Evolutionary conservation across 1,284 basidiomycete genomes (phyloP).

Genomic region (Moesziomyces antarcticus): DNA sequence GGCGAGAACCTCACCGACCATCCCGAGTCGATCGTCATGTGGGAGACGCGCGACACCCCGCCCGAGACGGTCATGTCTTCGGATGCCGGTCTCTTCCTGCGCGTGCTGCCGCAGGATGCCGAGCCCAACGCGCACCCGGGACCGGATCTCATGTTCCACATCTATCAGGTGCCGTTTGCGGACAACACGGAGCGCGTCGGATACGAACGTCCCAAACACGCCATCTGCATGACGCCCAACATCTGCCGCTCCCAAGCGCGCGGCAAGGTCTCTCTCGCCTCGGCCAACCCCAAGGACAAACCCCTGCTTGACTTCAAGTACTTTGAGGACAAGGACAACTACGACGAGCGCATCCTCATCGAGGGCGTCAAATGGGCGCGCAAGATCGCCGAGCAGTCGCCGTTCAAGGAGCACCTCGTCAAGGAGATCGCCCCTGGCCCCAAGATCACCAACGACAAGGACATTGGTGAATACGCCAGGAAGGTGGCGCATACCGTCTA

Average conservation of each 20-base stretch:
- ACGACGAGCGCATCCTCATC: conserved; percentile 71
- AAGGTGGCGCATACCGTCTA: conserved; percentile 68
- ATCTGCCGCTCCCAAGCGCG: conserved; percentile 69
- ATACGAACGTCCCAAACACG: conserved; percentile 65
- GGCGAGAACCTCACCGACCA: conserved; percentile 73
- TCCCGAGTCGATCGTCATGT: conserved; percentile 67
- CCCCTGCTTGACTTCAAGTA: conserved; percentile 72
- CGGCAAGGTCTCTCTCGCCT: conserved; percentile 68
- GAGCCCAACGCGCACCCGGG: conserved; percentile 62
- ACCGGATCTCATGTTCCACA: conserved; percentile 68
- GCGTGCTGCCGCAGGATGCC: conserved; percentile 51
- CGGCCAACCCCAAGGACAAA: conserved; percentile 69
- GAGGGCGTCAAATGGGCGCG: conserved; percentile 73
- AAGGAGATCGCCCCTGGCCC: conserved; percentile 69
- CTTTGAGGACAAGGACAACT: conserved; percentile 70
- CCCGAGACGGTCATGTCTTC: conserved; percentile 68
- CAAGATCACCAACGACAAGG: conserved; percentile 62
- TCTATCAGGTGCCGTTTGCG: conserved; percentile 66
- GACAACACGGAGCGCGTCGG: conserved; percentile 67
- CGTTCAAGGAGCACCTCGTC: conserved; percentile 68
- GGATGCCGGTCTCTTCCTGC: conserved; percentile 67
- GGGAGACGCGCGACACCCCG: conserved; percentile 66
- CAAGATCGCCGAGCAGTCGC: conserved; percentile 69
- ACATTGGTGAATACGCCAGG: conserved; percentile 64
- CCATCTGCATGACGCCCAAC: conserved; percentile 69